Conservation (phyloP, 192 early-diverging fungal genomes). For the Mortierella alpina region DNA sequence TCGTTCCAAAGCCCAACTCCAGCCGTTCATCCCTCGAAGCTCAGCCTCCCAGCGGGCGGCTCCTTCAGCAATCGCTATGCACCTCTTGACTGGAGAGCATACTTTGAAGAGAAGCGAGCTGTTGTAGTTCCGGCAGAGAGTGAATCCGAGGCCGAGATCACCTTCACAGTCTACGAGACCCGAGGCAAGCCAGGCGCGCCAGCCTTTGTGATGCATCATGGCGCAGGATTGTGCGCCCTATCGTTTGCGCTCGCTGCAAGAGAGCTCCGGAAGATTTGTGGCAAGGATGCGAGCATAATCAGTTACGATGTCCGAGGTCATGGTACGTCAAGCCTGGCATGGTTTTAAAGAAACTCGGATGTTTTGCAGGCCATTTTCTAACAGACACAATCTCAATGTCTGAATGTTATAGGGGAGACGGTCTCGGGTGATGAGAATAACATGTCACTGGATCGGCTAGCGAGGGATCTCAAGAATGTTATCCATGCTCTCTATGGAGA, state of each 20-base stretch:
- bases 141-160: constrained; percentile 21
- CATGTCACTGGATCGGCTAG: constrained; percentile 66
- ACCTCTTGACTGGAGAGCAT: constrained; percentile 63
- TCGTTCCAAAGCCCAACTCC: constrained; percentile 16
- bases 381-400: too few relatives aligned
- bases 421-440: constrained; percentile 60
- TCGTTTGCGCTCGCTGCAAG: constrained; percentile 74
- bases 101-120: constrained; percentile 63
- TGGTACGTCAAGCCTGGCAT: constrained; percentile 52
- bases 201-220: constrained; percentile 83
- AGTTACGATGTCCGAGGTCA: constrained; percentile 80
- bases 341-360: background rate
- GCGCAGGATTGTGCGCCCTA: constrained; percentile 77
- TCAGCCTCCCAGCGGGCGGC: background rate
- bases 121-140: constrained; percentile 44
- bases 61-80: constrained; percentile 19
- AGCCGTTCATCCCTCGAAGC: constrained; percentile 42
- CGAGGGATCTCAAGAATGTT: constrained; percentile 66
- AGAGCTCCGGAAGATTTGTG: constrained; percentile 56
- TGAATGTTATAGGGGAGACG: constrained; percentile 48
- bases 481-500: constrained; percentile 61
- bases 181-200: constrained; percentile 58
- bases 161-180: constrained; percentile 61
- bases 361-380: background rate
- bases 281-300: constrained; percentile 59